Percentiles rank a stretch among this genome's conserved stretches.
phyloP scores from a whole-genome alignment of 2,329 filamentous ascomycete species.

The Nigrospora oryzae region DNA sequence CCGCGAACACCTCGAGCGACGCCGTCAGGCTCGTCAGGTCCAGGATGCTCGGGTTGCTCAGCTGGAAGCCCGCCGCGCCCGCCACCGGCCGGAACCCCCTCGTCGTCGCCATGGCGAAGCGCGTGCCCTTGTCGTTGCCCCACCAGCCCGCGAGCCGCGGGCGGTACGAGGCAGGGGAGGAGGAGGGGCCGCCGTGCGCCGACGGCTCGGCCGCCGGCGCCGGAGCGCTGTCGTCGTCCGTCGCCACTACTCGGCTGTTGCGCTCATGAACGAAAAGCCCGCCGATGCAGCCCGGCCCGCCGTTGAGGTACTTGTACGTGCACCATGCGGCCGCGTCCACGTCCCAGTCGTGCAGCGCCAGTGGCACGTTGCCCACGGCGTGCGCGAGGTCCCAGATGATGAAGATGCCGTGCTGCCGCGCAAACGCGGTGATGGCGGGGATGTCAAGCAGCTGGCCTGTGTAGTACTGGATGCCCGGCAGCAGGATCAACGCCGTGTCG shows the following conservation, averaged over 20 bases:
- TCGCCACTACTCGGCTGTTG: slow-evolving; percentile 38
- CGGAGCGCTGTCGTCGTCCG: slow-evolving; percentile 14
- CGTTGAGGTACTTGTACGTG: slow-evolving; percentile 76
- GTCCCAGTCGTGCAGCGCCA: slow-evolving; percentile 67
- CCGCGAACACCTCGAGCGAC: slow-evolving; percentile 61
- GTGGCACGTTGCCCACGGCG: slow-evolving; percentile 66
- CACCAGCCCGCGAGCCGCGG: slow-evolving; percentile 72
- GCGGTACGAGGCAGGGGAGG: slow-evolving; percentile 23
- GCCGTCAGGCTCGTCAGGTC: slow-evolving; percentile 64
- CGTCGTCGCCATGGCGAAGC: slow-evolving; percentile 70
- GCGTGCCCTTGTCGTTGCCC: slow-evolving; percentile 60
- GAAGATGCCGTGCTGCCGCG: slow-evolving; percentile 56
- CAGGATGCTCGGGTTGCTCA: slow-evolving; percentile 68
- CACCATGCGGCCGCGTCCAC: slow-evolving; percentile 77
- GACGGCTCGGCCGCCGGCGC: slow-evolving; percentile 40
- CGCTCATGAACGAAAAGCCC: slow-evolving; percentile 65
- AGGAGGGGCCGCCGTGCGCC: slow-evolving; percentile 5
- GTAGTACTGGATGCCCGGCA: slow-evolving; percentile 75
- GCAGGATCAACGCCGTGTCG: slow-evolving; percentile 60
- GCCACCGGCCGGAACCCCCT: slow-evolving; percentile 54
- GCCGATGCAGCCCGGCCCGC: slow-evolving; percentile 66
- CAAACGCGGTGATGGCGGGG: slow-evolving; percentile 60
- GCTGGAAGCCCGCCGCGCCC: slow-evolving; percentile 68
- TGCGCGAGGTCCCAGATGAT: slow-evolving; percentile 79
- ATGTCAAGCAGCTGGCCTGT: slow-evolving; percentile 74